Evolutionary conservation across 495 filamentous ascomycete genomes (phyloP).

Genomic region (Pseudotulostoma volvatum): DNA sequence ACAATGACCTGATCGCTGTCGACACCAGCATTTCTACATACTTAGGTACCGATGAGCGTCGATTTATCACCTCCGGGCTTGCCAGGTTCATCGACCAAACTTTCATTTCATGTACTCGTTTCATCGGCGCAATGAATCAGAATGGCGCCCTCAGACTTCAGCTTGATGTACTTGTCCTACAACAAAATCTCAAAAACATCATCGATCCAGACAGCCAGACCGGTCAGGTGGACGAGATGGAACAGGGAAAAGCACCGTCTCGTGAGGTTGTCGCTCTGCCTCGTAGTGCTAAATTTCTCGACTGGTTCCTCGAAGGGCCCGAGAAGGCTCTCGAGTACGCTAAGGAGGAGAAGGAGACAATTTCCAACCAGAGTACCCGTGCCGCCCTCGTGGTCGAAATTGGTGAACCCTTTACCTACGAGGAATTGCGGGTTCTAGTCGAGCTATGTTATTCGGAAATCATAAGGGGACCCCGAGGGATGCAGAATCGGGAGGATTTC

Average conservation of each 20-base stretch:
- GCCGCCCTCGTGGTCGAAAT: constrained; percentile 23
- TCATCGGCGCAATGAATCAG: constrained; percentile 54
- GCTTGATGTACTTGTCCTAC: constrained; percentile 81
- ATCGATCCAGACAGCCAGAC: constrained; percentile 18
- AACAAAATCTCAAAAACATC: constrained; percentile 90
- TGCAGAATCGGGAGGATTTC: constrained; percentile 55
- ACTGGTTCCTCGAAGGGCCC: constrained; percentile 62
- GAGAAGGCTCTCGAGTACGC: constrained; percentile 51
- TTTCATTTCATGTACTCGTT: constrained; percentile 45
- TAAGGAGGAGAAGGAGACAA: constrained; percentile 35
- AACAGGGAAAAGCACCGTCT: constrained; percentile 2
- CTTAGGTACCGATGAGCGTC: constrained; percentile 41
- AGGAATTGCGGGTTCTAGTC: constrained; percentile 68
- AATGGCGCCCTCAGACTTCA: constrained; percentile 67
- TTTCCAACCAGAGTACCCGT: constrained; percentile 17
- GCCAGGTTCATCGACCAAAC: constrained; percentile 52
- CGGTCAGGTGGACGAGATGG: constrained; percentile 4
- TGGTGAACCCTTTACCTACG: constrained; percentile 49
- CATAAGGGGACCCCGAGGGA: constrained; percentile 35
- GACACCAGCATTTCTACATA: constrained; percentile 62
- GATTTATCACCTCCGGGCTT: constrained; percentile 60
- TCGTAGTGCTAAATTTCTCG: constrained; percentile 58
- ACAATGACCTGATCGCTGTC: constrained; percentile 63
- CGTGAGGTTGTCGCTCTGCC: constrained; percentile 47
- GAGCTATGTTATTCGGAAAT: constrained; percentile 79